Conservation (phyloP, 768 basidiomycete genomes). For the Hirschioporus abietinus region DNA sequence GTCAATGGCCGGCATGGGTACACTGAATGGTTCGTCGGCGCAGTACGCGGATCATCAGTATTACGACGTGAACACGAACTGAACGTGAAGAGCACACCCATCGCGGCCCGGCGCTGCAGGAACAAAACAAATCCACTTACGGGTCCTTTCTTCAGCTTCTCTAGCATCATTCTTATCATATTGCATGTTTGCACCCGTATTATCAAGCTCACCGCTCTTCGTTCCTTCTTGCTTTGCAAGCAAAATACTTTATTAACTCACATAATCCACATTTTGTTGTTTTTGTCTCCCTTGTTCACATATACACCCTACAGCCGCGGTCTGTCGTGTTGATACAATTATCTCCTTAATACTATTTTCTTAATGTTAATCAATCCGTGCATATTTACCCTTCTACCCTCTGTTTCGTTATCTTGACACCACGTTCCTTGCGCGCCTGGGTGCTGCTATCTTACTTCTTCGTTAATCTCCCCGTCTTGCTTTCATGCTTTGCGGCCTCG, state of each 20-base stretch:
- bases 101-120: background rate
- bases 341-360: conserved; percentile 1
- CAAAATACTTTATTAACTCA: background rate
- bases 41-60: background rate
- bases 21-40: background rate
- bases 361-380: background rate
- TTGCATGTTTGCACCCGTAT: background rate
- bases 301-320: background rate
- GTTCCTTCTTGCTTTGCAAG: background rate
- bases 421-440: background rate
- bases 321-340: background rate
- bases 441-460: background rate
- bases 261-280: background rate
- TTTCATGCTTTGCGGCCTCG: background rate
- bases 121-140: background rate
- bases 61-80: conserved; percentile 1
- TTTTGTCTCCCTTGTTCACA: background rate
- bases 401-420: background rate
- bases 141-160: background rate
- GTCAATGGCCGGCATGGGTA: background rate
- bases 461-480: background rate
- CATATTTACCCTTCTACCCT: background rate
- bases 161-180: background rate
- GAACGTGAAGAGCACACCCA: background rate
- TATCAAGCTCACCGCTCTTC: background rate